Evolutionary conservation across 352 stramenopile species (phyloP), one percentile per base, ranked within the genome.

Genomic region (Globisporangium orthogonon): DNA sequence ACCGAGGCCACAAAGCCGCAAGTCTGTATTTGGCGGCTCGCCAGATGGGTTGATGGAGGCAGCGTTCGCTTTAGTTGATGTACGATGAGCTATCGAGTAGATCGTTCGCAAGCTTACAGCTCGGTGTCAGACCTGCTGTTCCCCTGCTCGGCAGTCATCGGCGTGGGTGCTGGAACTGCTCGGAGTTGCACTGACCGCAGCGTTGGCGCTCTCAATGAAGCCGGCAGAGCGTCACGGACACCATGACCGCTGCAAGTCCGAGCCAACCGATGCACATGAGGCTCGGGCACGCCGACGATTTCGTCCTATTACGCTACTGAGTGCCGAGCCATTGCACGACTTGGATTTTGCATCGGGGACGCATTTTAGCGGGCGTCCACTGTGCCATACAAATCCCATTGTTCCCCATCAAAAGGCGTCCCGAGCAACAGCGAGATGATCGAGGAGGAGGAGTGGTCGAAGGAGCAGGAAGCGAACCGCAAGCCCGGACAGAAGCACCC

Each of bases 401-500:
- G 23, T 23, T 23, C 23, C 23, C 23, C 23, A 23, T 23, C 23
- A 23, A 23, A 23, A 23, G 23, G 23, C 23, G 23, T 23, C 23
- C 23, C 23, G 23, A 23, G 23, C 23, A 23, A 23, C 23, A 23
- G 23, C 23, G 23, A 0, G 23, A 44, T 89, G 81, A 87, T 86
- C 53, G 81, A 89, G 47, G 84, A 91, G 45, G 85, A 94, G 44
- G 85, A 94, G 45, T 94, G 85, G 85, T 92, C 85, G 6, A 94
- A 94, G 67, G 85, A 94, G 74, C 85, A 84, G 60, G 85, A 94
- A 63, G 85, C 80, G 45, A 94, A 94, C 73, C 82, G 85, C 49
- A 94, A 94, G 69, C 85, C 85, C 7, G 85, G 85, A 2, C 85
- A 94, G 69, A 94, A 94, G 69, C 81, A 94, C 68, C 85, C 85